A percentile compares a stretch with the other conserved stretches of the same genome.
These are phyloP conservation scores for Septoria petroselini DNA, from an alignment of 2,329 filamentous ascomycete species.

Conservation along the genomic window DNA sequence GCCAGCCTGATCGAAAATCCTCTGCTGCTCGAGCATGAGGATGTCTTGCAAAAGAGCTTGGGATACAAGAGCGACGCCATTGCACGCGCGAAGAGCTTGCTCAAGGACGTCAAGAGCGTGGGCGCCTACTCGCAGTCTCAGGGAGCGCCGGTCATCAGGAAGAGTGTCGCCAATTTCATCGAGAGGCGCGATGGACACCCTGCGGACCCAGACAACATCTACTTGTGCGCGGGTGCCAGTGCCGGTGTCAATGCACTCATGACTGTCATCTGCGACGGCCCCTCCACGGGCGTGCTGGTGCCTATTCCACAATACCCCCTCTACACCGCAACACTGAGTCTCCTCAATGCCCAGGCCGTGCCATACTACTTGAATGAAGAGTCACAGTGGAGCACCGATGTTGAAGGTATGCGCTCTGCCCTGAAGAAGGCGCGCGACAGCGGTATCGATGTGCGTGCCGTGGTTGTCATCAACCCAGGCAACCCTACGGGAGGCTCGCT, in stretches of 20 bases:
- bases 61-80: conserved; percentile 90
- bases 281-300: conserved; percentile 78
- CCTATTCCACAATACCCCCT: conserved; percentile 98
- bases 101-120: conserved; percentile 82
- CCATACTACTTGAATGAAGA: conserved; percentile 92
- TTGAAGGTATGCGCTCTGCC: conserved; percentile 70
- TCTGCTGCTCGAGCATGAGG: conserved; percentile 72
- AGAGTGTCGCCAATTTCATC: conserved; percentile 89
- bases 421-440: conserved; percentile 71
- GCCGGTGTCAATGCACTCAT: conserved; percentile 93
- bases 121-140: conserved; percentile 95
- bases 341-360: conserved; percentile 82
- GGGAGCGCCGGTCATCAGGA: conserved; percentile 78
- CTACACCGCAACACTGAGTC: conserved; percentile 86
- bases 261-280: conserved; percentile 76
- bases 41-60: conserved; percentile 69
- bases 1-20: conserved; percentile 92
- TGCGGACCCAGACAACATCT: conserved; percentile 76
- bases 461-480: conserved; percentile 97
- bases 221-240: conserved; percentile 86
- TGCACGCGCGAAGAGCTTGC: conserved; percentile 73
- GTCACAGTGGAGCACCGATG: conserved; percentile 81
- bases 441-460: conserved; percentile 82
- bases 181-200: conserved; percentile 85
- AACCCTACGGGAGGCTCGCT: conserved; percentile 94